phyloP scores from a whole-genome alignment of 2,329 filamentous ascomycete species.

The Epichloe bromicola region DNA sequence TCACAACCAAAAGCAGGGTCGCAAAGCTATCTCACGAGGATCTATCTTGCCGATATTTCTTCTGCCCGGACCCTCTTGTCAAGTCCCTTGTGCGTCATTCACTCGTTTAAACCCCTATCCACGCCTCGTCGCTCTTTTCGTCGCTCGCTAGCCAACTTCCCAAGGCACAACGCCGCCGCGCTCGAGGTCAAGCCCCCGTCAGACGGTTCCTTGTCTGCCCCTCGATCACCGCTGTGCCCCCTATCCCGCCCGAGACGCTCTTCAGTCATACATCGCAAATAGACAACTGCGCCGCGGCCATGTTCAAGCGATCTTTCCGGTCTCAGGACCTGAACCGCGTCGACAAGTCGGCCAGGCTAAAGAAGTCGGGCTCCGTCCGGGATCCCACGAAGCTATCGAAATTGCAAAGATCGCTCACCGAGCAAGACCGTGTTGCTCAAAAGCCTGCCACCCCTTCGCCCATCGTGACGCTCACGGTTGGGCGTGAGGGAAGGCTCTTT shows the following conservation, averaged over 20 bases:
- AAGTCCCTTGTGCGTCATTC: slow-evolving; percentile 27
- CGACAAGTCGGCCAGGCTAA: slow-evolving; percentile 78
- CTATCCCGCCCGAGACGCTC: slow-evolving; percentile 7
- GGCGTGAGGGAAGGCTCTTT: slow-evolving; percentile 76
- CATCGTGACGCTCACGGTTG: slow-evolving; percentile 79
- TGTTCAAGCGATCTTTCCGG: slow-evolving; percentile 90
- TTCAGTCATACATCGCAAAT: slow-evolving; percentile 8
- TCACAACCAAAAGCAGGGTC: slow-evolving; percentile 42
- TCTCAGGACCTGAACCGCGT: slow-evolving; percentile 61
- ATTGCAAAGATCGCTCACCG: slow-evolving; percentile 71
- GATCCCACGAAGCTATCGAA: slow-evolving; percentile 71
- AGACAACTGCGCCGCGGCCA: slow-evolving; percentile 30
- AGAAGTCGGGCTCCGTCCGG: slow-evolving; percentile 43
- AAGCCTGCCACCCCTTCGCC: slow-evolving; percentile 38
- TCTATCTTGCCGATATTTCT: slow-evolving; percentile 37
- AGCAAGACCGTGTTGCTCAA: slow-evolving; percentile 27
- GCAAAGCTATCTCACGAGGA: slow-evolving; percentile 38
- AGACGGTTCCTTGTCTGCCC: slow-evolving; percentile 4
- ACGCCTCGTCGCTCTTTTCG: slow-evolving; percentile 35
- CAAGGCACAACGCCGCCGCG: not conserved
- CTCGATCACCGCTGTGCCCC: not conserved
- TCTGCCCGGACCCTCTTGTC: slow-evolving; percentile 44
- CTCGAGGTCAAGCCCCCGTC: slow-evolving; percentile 7
- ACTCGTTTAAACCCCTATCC: slow-evolving; percentile 18
- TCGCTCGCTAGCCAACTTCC: slow-evolving; percentile 31